Evolutionary conservation across 2,329 filamentous ascomycete species (phyloP).

Genomic region (Penicillium thymicola): DNA sequence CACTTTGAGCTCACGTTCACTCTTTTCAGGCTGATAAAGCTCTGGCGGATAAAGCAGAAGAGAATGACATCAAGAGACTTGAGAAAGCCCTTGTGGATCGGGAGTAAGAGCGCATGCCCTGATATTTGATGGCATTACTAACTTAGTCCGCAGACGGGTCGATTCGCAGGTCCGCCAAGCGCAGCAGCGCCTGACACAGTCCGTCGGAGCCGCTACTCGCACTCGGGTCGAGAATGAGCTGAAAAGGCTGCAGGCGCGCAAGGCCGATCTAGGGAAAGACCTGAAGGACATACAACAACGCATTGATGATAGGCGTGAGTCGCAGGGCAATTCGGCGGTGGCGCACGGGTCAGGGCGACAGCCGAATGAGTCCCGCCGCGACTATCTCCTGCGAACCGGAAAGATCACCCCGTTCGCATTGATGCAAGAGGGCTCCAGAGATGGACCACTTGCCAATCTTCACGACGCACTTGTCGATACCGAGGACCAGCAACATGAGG

Average conservation of each 20-base stretch:
- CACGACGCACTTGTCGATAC: constrained; percentile 77
- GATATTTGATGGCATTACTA: background rate
- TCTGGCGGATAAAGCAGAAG: constrained; percentile 60
- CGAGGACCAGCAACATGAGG: constrained; percentile 63
- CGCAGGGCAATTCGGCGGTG: constrained; percentile 47
- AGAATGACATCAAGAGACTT: constrained; percentile 60
- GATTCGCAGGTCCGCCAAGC: constrained; percentile 62
- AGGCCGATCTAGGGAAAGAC: constrained; percentile 66
- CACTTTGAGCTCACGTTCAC: background rate
- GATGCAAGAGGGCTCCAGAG: constrained; percentile 59
- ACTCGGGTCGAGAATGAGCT: constrained; percentile 56
- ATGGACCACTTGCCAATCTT: constrained; percentile 64
- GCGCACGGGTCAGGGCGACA: constrained; percentile 52
- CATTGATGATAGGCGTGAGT: constrained; percentile 69
- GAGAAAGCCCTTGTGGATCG: constrained; percentile 55
- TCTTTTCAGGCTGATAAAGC: constrained; percentile 53
- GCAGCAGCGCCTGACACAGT: constrained; percentile 55
- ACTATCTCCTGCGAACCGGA: constrained; percentile 89
- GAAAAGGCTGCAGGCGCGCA: constrained; percentile 61
- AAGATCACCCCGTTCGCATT: constrained; percentile 96
- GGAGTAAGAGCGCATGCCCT: constrained; percentile 29
- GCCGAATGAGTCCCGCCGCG: constrained; percentile 77
- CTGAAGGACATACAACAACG: constrained; percentile 75
- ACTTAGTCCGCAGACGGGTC: constrained; percentile 50
- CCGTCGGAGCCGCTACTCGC: constrained; percentile 51